Conservation (phyloP, 169 alveolate genomes). For the Plasmodium falciparum region DNA sequence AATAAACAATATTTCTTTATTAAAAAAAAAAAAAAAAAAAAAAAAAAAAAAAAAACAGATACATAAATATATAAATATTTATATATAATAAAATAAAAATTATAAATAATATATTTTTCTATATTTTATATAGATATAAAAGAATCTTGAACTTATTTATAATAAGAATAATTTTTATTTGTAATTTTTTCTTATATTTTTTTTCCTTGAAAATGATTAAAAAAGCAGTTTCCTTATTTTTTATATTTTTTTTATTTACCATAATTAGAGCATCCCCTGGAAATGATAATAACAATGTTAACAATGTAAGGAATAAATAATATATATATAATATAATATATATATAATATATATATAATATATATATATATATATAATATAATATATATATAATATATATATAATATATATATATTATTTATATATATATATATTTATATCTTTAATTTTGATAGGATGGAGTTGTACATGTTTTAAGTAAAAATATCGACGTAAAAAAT, state of each 20-base stretch:
- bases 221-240: constrained; percentile 10
- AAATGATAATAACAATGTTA: constrained; percentile 1
- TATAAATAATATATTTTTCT: no score
- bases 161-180: background rate
- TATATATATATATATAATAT: no score
- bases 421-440: no score
- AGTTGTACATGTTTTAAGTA: constrained; percentile 26
- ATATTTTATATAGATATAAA: no score
- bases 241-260: background rate
- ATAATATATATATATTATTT: no score
- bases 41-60: no score
- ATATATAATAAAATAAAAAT: no score
- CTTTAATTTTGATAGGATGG: constrained; percentile 31
- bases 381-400: background rate
- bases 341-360: background rate
- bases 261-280: background rate
- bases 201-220: constrained; percentile 5
- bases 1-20: no score
- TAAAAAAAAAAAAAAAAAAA: no score
- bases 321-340: background rate
- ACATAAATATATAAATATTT: no score
- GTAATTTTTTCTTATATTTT: background rate
- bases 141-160: no score
- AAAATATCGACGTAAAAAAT: constrained; percentile 47
- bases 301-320: constrained; percentile 21